Evolutionary conservation across 1,139 yeast genomes (phyloP), one percentile per base, ranked within the genome.

Genomic region (Magnusiomyces tetraspermus): DNA sequence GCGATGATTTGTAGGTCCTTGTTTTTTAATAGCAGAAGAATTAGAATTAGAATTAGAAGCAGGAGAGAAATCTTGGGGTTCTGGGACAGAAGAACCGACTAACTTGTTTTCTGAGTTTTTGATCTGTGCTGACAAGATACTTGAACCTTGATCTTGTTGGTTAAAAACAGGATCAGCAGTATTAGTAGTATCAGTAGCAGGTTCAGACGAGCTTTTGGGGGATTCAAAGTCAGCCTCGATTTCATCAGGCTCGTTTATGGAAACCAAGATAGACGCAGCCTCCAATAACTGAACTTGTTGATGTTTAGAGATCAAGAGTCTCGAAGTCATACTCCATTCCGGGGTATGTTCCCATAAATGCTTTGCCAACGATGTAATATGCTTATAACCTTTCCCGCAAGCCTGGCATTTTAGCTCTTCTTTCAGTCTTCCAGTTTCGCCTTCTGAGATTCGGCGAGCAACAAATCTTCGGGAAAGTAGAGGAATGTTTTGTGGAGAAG

Each of bases 261-360:
- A 83, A 38, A 88, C 90, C 55, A 87, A 72, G 48, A 87, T 86
- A 54, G 90, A 82, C 2, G 96, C 96, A 11, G 95, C 96, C 65
- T 87, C 95, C 48, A 87, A 73, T 41, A 87, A 72, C 67, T 87
- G 96, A 4, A 87, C 96, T 66, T 87, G 95, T 67, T 87, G 96
- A 67, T 87, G 96, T 67, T 87, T 87, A n/a, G 90, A 82, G 48
- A 87, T 85, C 46, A 84, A 71, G 50, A 87, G 72, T 64, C 84
- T 85, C 59, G 85, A 83, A 1, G 95, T 87, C 62, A 83, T 83
- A 63, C 82, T 85, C 95, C 95, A 87, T 66, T 87, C 95, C 0
- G 95, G 95, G 0, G 96, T 87, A 65, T 87, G 96, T 76, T 80
- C 85, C 85, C 95, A 90, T 64, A 74, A 73, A 70, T 77, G 89